Evolutionary conservation across 2,329 filamentous ascomycete species (phyloP), one percentile per base, ranked within the genome.

Genomic region (Neopestalotiopsis rosae): DNA sequence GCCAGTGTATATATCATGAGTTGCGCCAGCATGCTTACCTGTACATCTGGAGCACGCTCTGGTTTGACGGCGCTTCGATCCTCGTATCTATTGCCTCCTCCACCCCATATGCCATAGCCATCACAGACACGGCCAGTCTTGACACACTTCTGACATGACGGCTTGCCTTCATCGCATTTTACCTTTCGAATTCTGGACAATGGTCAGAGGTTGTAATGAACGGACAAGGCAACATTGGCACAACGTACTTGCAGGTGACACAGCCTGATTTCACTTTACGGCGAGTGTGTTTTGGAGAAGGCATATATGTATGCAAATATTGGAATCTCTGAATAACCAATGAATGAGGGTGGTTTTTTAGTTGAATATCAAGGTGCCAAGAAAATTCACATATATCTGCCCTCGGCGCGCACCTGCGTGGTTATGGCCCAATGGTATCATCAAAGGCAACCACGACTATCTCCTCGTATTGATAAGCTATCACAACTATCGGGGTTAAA

Each of bases 51-150:
- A 78, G 85, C 40, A 67, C 68, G 68, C 56, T 57, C 58, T 9
- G 67, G 62, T 28, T 32, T 32, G 28, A 28, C 14, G n/a, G 12
- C 20, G 24, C 5, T 9, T 57, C 24, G 63, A 20, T 65, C 28
- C 17, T 20, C 42, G 40, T 65, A 67, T 20, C 57, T 40, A 32
- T 71, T 74, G 10, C 24, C 24, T 28, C 71, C 74, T 6, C 75
- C 75, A 13, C 76, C 75, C 75, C 75, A 78, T 61, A 77, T 72
- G 7, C 75, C 76, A 40, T 78, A 78, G 12, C 76, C 76, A 57
- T 77, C 76, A 58, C 76, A 78, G 42, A 69, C 52, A 12, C 76
- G 76, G n/a, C 76, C 76, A 3, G 76, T 75, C 12, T 71, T 73
- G 24, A 76, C 49, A 34, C 76, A 78, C 59, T 74, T 73, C 4